phyloP scores from a whole-genome alignment of 2,329 filamentous ascomycete species.

The Dactylellina parvicollis region DNA sequence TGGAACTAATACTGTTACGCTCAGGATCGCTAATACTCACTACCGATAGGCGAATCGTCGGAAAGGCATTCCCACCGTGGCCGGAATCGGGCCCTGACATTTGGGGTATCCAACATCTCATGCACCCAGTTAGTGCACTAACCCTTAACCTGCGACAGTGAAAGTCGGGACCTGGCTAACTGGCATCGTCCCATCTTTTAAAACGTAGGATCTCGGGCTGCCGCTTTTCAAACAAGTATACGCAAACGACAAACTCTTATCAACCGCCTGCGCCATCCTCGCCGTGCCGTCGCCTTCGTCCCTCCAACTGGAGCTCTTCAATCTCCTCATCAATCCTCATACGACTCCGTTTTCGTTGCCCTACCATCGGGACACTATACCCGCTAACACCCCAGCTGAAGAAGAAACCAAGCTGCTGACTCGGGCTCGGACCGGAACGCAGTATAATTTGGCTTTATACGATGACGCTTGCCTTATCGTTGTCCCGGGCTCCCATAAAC shows the following conservation, averaged over 20 bases:
- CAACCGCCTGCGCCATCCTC: conserved; percentile 40
- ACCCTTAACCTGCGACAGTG: not conserved
- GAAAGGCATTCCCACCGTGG: conserved; percentile 55
- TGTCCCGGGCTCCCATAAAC: conserved; percentile 54
- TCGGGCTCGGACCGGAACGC: conserved; percentile 49
- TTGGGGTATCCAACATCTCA: conserved; percentile 55
- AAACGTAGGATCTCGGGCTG: conserved; percentile 32
- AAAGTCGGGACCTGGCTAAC: too few relatives aligned
- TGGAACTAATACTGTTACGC: not conserved
- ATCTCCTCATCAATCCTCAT: conserved; percentile 53
- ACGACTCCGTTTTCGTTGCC: conserved; percentile 52
- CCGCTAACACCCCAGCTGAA: conserved; percentile 32
- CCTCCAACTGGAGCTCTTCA: conserved; percentile 53
- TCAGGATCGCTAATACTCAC: not conserved
- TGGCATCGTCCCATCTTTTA: not conserved
- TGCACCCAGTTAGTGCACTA: conserved; percentile 51
- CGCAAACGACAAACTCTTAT: conserved; percentile 26
- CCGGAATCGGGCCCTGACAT: conserved; percentile 50
- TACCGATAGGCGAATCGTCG: conserved; percentile 54
- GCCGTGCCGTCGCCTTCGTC: conserved; percentile 24
- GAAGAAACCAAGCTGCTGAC: conserved; percentile 40
- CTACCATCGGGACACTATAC: conserved; percentile 54
- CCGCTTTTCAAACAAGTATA: conserved; percentile 51
- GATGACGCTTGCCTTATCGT: conserved; percentile 53
- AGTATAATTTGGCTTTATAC: conserved; percentile 54